Percentiles rank a stretch among this genome's conserved stretches.
phyloP scores from a whole-genome alignment of 345 rosid genomes.

The Populus ilicifolia region DNA sequence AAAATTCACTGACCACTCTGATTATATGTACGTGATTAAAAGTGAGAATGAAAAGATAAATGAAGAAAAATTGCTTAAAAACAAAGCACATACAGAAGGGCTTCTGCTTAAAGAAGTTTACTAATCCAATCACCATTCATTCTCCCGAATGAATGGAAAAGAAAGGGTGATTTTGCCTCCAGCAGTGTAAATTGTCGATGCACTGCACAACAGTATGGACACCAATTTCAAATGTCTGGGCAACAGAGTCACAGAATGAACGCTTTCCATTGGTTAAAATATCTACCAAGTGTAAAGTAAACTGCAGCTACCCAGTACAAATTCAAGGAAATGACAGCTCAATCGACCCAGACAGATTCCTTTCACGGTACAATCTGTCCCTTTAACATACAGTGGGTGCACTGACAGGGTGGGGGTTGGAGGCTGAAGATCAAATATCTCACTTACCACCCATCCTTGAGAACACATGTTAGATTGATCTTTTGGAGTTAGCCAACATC shows the following conservation, averaged over 20 bases:
- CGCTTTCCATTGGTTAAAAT: constrained; percentile 47
- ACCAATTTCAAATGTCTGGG: constrained; percentile 37
- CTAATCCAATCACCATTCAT: constrained; percentile 24
- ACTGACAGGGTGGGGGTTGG: constrained; percentile 32
- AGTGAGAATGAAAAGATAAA: neutral
- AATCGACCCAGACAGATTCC: constrained; percentile 20
- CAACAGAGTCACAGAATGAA: constrained; percentile 27
- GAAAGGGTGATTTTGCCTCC: neutral
- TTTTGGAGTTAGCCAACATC: constrained; percentile 34
- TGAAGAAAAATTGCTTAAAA: constrained; percentile 35
- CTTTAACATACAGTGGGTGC: constrained; percentile 13
- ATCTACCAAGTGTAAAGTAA: constrained; percentile 49
- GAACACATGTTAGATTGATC: constrained; percentile 33
- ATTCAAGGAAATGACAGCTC: constrained; percentile 34
- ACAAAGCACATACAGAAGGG: constrained; percentile 37
- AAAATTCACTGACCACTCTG: constrained; percentile 36
- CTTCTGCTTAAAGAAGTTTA: constrained; percentile 31
- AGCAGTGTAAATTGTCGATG: neutral
- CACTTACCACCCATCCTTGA: constrained; percentile 52
- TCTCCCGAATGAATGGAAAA: constrained; percentile 15
- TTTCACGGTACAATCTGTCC: constrained; percentile 13
- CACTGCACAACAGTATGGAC: constrained; percentile 23
- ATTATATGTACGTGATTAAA: constrained; percentile 19
- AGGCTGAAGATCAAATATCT: constrained; percentile 45
- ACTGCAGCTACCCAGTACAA: constrained; percentile 41